Percentiles rank a stretch among this genome's conserved stretches.
Evolutionary conservation across 1,139 yeast species (phyloP).

Genomic region (Trichomonascaceae sp.): DNA sequence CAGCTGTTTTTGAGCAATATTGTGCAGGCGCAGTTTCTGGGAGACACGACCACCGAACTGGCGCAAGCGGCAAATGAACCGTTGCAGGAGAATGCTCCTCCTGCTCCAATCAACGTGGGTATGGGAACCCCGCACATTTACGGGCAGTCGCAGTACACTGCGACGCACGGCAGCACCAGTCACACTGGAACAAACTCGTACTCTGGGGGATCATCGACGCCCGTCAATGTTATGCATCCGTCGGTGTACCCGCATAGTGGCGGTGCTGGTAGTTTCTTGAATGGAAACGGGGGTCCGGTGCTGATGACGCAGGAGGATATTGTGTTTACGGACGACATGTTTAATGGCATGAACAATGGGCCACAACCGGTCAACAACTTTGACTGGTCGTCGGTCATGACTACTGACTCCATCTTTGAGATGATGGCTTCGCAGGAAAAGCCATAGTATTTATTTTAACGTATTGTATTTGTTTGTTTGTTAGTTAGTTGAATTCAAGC

Average conservation of each 20-base stretch:
- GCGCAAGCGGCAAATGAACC: background rate
- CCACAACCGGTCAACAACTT: background rate
- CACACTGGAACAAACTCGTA: background rate
- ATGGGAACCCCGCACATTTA: background rate
- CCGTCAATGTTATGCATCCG: background rate
- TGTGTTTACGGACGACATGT: background rate
- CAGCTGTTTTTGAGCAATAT: conserved; percentile 11
- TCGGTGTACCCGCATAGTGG: no score
- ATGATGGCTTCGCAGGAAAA: no score
- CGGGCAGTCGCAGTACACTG: background rate
- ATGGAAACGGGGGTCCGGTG: background rate
- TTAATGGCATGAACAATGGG: background rate
- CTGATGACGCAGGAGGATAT: background rate
- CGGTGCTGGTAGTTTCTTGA: no score
- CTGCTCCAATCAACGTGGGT: background rate
- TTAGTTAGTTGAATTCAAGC: no score
- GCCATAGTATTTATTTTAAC: no score
- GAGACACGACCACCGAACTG: background rate
- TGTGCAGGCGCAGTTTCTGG: conserved; percentile 4
- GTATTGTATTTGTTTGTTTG: no score
- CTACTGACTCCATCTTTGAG: conserved; percentile 6
- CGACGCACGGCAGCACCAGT: background rate
- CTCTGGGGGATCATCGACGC: background rate
- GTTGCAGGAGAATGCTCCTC: background rate
- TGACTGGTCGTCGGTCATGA: conserved; percentile 7